phyloP scores from a whole-genome alignment of 1,284 basidiomycete species.

The Cystobasidium sp. region DNA sequence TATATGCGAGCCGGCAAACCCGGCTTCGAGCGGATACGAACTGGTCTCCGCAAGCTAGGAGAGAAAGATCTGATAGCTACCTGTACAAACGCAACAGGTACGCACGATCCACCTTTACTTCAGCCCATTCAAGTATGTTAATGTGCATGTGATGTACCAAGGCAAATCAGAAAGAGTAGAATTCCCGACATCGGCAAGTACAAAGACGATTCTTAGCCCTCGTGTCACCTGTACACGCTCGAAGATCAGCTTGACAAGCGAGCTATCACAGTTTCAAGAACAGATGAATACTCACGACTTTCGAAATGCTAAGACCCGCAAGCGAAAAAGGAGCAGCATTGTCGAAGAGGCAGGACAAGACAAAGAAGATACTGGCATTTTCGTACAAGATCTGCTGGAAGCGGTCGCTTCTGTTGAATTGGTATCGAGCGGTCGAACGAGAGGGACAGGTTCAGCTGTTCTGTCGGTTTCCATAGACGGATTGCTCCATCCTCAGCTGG shows the following conservation, averaged over 20 bases:
- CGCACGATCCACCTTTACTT: not conserved
- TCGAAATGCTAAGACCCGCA: not conserved
- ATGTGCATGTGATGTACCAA: not conserved
- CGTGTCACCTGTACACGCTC: not conserved
- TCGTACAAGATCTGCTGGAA: slow-evolving; percentile 7
- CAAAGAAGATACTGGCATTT: slow-evolving; percentile 7
- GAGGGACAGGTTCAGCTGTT: not conserved
- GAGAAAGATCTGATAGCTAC: slow-evolving; percentile 24
- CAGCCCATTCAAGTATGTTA: not conserved
- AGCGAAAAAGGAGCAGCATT: not conserved
- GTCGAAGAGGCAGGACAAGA: not conserved
- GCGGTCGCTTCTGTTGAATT: not conserved
- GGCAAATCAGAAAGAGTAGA: not conserved
- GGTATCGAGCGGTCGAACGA: not conserved
- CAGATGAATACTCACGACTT: not conserved
- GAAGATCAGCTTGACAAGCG: not conserved
- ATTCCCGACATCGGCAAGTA: not conserved
- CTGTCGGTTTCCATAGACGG: not conserved
- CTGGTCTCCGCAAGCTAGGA: slow-evolving; percentile 7
- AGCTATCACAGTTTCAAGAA: not conserved
- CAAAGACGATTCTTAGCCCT: not conserved
- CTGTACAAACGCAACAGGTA: slow-evolving; percentile 22
- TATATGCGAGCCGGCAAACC: slow-evolving; percentile 39
- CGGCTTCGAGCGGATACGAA: slow-evolving; percentile 29
- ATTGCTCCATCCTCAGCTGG: not conserved